Conservation (phyloP, 305 asterid species). For the Fraxinus sp. region DNA sequence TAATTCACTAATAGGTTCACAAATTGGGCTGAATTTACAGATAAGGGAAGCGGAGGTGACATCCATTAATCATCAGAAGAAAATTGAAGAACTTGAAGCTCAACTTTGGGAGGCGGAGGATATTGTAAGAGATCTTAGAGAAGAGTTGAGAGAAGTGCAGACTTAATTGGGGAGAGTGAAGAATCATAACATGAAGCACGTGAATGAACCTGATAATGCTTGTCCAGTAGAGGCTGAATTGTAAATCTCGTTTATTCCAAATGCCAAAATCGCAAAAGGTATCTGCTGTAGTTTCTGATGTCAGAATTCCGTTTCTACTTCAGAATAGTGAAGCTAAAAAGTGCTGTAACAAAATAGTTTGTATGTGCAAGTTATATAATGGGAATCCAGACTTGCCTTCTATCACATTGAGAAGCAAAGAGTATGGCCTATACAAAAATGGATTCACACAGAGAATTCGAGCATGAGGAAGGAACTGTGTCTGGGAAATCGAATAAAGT, state of each 20-base stretch:
- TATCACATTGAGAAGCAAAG: too few species aligned
- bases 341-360: too few species aligned
- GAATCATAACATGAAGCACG: constrained; percentile 34
- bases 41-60: constrained; percentile 50
- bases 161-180: constrained; percentile 54
- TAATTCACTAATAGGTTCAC: background rate
- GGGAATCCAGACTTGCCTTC: too few species aligned
- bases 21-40: constrained; percentile 38
- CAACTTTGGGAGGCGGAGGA: constrained; percentile 91
- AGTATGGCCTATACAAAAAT: constrained; percentile 44
- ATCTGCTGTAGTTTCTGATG: too few species aligned
- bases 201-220: constrained; percentile 18
- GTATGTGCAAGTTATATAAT: too few species aligned
- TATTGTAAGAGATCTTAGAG: constrained; percentile 81
- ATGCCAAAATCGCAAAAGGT: too few species aligned
- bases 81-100: constrained; percentile 84
- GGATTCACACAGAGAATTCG: constrained; percentile 80
- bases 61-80: constrained; percentile 53
- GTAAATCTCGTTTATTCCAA: too few species aligned
- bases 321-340: too few species aligned
- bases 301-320: too few species aligned
- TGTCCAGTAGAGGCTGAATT: too few species aligned
- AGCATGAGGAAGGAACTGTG: constrained; percentile 55
- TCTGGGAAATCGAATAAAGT: constrained; percentile 30
- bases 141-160: constrained; percentile 8